Base-by-base conservation (phyloP, 306 rosid species). In the Mimosa pudica region DNA sequence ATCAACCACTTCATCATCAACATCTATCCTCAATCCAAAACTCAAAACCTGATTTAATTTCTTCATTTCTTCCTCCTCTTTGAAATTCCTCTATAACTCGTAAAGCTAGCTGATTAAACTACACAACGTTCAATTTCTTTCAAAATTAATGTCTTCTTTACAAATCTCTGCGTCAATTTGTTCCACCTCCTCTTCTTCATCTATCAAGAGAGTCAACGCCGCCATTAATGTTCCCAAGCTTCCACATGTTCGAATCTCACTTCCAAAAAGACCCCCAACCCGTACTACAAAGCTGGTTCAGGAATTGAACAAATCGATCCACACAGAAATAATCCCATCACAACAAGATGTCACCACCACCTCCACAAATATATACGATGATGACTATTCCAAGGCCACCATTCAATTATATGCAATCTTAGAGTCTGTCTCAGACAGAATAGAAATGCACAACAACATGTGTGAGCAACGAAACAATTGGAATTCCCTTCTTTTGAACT, bases 221-320 rank as follows among this genome's bases (percentile, higher is more conserved):
- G 75, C 88, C 8, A 74, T 91, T 36, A 82, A 88, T 46, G 73
- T 88, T 81, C 88, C 89, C 3, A 84, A 77, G 47, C 81, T 83
- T 51, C 84, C 88, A 20, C 62, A 60, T 17, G 17, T 85, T 44
- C 42, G 46, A 42, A 52, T 68, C 52, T 45, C 88, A 0, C 44
- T 32, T 80, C 84, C 85, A 2, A 80, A 85, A 67, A 8, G 57
- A 20, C 58, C 30, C 61, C 10, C 61, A 33, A 32, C 17, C 20
- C 14, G 7, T 11, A 11, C 65, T 1, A 80, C 60, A 41, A 80
- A 83, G 74, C 47, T 86, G 6, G 16, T 55, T 1, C 71, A 84
- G 20, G 84, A 80, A 0, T 18, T 81, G 1, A 76, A 77, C 4
- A 81, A 66, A 38, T 76, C 74, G 30, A 24, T 24, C 1, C 30